Conservation (phyloP, 108 stramenopile species). For the Aurantiochytrium sp. region DNA sequence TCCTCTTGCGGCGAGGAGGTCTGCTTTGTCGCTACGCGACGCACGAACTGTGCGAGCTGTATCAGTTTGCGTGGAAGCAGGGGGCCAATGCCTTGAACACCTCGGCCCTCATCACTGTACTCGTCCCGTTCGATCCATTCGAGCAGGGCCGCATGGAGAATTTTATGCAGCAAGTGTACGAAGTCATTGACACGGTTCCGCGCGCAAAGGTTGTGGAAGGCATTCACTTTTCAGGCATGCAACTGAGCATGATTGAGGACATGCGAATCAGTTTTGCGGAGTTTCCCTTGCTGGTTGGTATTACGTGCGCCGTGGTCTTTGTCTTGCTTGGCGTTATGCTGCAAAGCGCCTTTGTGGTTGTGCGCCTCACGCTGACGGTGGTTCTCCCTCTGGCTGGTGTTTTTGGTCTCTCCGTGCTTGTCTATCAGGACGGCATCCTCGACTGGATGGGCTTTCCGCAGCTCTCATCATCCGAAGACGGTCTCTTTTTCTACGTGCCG, state of each 20-base stretch:
- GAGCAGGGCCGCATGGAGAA: not conserved
- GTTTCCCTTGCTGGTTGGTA: not conserved
- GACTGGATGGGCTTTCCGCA: conserved; percentile 3
- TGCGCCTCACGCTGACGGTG: conserved; percentile 40
- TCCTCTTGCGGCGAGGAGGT: not conserved
- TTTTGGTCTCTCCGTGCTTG: conserved; percentile 38
- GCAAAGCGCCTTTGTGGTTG: conserved; percentile 35
- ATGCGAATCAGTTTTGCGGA: conserved; percentile 8
- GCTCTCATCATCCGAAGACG: not conserved
- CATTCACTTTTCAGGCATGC: not conserved
- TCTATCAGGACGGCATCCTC: conserved; percentile 41
- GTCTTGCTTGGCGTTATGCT: conserved; percentile 30
- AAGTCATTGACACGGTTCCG: not conserved
- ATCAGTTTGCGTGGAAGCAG: not conserved
- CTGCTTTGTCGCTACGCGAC: not conserved
- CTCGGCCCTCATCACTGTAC: not conserved
- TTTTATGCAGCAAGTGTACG: not conserved
- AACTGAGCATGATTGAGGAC: not conserved
- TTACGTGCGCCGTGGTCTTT: conserved; percentile 15
- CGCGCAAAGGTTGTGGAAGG: not conserved
- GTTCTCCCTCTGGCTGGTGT: conserved; percentile 33
- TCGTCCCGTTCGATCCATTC: not conserved
- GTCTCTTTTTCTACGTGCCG: conserved; percentile 43
- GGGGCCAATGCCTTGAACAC: not conserved
- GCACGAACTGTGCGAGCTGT: not conserved